Percentiles rank a stretch among this genome's conserved stretches.
These are phyloP conservation scores for Seiridium cupressi DNA, from an alignment of 2,329 filamentous ascomycete species.

Conservation along the genomic window DNA sequence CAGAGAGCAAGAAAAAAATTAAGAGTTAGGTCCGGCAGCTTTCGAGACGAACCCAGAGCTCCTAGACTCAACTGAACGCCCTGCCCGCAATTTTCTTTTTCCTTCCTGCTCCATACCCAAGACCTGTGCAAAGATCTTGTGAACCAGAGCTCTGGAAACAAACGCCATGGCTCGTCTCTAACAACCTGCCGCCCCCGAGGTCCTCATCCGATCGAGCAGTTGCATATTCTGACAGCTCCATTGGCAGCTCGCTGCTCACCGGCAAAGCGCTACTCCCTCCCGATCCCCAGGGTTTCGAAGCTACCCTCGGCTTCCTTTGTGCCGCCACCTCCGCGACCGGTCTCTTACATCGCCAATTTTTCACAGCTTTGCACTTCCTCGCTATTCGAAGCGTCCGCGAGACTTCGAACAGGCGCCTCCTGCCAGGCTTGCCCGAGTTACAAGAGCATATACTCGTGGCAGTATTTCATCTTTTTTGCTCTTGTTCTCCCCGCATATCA, in stretches of 20 bases:
- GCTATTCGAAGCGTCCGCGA: too few relatives aligned
- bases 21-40: neutral
- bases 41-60: neutral
- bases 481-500: neutral
- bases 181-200: neutral
- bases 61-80: neutral
- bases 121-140: neutral
- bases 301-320: conserved; percentile 6
- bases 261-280: conserved; percentile 1
- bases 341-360: neutral
- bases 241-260: neutral
- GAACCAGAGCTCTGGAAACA: neutral
- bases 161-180: conserved; percentile 6
- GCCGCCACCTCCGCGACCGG: conserved; percentile 7
- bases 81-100: neutral
- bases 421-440: neutral
- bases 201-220: neutral
- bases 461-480: neutral
- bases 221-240: neutral
- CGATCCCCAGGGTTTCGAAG: neutral
- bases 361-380: neutral
- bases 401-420: too few relatives aligned
- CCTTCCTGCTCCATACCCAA: neutral
- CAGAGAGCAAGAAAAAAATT: neutral
- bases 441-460: neutral